Base-by-base conservation (phyloP, 2,329 filamentous ascomycete genomes). In the Clonostachys byssicola region DNA sequence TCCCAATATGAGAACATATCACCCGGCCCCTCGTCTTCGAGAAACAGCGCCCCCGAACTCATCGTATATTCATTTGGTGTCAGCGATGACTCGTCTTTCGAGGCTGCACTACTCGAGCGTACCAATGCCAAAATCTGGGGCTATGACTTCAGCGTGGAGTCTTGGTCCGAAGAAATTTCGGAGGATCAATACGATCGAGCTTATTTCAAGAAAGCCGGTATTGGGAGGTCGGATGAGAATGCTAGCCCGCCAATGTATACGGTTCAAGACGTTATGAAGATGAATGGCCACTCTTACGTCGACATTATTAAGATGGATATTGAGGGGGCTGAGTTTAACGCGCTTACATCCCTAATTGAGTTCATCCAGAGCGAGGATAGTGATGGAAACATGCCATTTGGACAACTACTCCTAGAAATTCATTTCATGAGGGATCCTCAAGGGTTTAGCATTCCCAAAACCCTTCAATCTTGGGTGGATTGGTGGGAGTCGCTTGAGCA, bases 301-400 rank as follows among this genome's bases (percentile, higher is more conserved):
- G 67, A 71, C 50, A 60, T 71, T 17, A 46, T 70, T 36, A 70
- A 70, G 53, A 68, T 70, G 49, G 66, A 71, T 51, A 64, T 70
- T 40, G 67, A 70, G 45, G 61, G 61, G 5, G 51, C 54, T 12
- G 67, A 70, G 49, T 69, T 63, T 46, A 56, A 56, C 34, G 52
- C 63, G 10, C 12, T 49, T 5, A 34, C 42, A n/a, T 44, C 43
- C 5, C 10, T 49, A 13, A 42, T 47, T 16, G 34, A 47, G 12
- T 42, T 36, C 2, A 36, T 45, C 35, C 44, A 33, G 23, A 34
- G 4, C 17, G 36, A 45, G 13, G 44, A 49, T 40, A 41, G 47
- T 6, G 43, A 50, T 7, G 36, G 36, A 12, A 18, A 39, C 12
- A 44, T 56, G 14, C 54, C 54, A 4, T 47, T 56, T 30, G 53